These are phyloP conservation scores for Cyberlindnera amylophila DNA, from an alignment of 805 yeast species.

Conservation along the genomic window DNA sequence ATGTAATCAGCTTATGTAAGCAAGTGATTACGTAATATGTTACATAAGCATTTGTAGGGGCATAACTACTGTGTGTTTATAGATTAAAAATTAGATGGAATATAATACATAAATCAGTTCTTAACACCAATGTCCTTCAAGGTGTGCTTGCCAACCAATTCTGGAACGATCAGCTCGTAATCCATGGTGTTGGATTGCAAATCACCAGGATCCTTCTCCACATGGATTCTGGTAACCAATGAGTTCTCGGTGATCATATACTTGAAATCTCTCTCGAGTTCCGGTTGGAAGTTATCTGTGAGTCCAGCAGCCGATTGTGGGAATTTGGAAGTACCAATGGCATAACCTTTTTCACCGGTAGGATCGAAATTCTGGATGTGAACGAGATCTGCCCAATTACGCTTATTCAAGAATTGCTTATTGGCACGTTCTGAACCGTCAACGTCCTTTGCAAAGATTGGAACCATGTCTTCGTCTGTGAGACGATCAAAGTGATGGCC, in stretches of 20 bases:
- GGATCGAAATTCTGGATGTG: constrained; percentile 40
- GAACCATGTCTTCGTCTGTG: constrained; percentile 80
- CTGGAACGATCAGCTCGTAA: constrained; percentile 73
- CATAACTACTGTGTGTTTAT: not conserved
- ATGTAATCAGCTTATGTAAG: too few relatives aligned
- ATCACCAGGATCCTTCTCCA: constrained; percentile 57
- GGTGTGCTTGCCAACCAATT: constrained; percentile 29
- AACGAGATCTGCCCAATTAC: constrained; percentile 73
- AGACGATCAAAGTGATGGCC: constrained; percentile 61
- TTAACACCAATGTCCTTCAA: constrained; percentile 22
- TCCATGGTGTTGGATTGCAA: constrained; percentile 50
- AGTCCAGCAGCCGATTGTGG: constrained; percentile 39
- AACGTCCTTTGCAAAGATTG: constrained; percentile 59
- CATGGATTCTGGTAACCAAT: constrained; percentile 66
- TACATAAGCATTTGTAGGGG: not conserved
- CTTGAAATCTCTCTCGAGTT: constrained; percentile 34
- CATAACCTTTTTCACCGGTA: constrained; percentile 18
- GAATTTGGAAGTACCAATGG: constrained; percentile 30
- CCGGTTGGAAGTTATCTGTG: constrained; percentile 11
- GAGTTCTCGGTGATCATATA: constrained; percentile 58
- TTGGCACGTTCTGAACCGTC: constrained; percentile 47
- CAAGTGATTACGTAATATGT: not conserved
- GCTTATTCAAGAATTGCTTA: constrained; percentile 53
- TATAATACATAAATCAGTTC: not conserved
- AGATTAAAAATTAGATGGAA: not conserved